phyloP scores from a whole-genome alignment of 768 basidiomycete species.

The Boletus fagicola region DNA sequence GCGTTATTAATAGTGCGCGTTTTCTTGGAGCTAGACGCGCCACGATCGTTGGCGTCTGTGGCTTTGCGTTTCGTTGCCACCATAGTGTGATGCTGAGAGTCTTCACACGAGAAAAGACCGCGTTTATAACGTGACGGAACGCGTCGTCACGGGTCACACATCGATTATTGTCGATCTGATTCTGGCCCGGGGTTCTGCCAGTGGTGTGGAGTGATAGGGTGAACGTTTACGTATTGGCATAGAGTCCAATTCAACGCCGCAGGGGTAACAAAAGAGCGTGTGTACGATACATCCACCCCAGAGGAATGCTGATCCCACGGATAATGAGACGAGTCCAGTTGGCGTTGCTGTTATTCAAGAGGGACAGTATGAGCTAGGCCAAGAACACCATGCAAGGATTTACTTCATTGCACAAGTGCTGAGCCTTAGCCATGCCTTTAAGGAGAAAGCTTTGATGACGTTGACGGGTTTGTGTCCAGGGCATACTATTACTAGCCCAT shows the following conservation, averaged over 20 bases:
- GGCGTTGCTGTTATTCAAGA: background rate
- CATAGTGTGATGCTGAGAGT: slow-evolving; percentile 8
- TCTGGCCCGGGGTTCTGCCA: too few species aligned
- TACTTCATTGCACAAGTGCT: background rate
- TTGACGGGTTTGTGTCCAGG: background rate
- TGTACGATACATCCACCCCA: background rate
- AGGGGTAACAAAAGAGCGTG: background rate
- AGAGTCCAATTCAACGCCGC: background rate
- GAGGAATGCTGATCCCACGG: background rate
- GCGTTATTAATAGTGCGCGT: slow-evolving; percentile 17
- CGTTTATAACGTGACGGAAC: slow-evolving; percentile 23
- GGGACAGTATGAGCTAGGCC: background rate
- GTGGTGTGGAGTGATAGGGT: background rate
- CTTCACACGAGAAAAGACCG: background rate
- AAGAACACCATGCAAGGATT: background rate
- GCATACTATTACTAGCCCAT: background rate
- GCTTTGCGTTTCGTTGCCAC: slow-evolving; percentile 38
- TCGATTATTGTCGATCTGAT: background rate
- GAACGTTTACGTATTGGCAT: background rate
- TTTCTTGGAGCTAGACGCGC: slow-evolving; percentile 30
- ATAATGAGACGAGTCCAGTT: background rate
- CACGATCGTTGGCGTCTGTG: slow-evolving; percentile 19
- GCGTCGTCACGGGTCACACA: slow-evolving; percentile 28
- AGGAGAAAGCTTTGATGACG: background rate
- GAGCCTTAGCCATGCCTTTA: background rate